These are phyloP conservation scores for Cryptococcus sp. DNA, from an alignment of 1,284 basidiomycete species.

Conservation along the genomic window DNA sequence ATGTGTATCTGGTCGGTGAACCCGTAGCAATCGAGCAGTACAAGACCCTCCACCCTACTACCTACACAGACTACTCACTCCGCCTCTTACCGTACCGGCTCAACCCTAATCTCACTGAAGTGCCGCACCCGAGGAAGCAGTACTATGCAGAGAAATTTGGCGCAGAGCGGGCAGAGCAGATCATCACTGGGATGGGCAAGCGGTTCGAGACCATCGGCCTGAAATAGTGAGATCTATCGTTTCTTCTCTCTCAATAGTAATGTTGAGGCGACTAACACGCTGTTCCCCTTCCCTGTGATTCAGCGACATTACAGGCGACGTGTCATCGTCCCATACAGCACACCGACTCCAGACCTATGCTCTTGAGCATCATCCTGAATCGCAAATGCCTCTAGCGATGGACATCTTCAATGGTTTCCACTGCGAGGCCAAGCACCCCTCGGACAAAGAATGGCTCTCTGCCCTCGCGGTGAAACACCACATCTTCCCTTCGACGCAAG, in stretches of 20 bases:
- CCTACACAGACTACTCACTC: constrained; percentile 32
- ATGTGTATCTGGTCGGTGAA: neutral
- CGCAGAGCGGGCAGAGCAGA: constrained; percentile 35
- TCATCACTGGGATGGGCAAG: constrained; percentile 37
- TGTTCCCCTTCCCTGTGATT: no score
- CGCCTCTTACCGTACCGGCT: constrained; percentile 52
- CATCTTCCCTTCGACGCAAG: constrained; percentile 41
- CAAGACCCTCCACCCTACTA: constrained; percentile 21
- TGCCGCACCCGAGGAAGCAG: constrained; percentile 34
- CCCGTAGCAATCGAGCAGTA: constrained; percentile 29
- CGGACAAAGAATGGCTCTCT: constrained; percentile 45
- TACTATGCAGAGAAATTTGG: constrained; percentile 50
- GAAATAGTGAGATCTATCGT: constrained; percentile 37
- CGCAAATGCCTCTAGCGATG: constrained; percentile 45
- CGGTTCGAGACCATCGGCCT: constrained; percentile 50
- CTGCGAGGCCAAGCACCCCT: constrained; percentile 48
- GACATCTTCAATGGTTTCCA: constrained; percentile 51
- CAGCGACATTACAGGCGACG: constrained; percentile 44
- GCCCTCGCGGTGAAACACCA: constrained; percentile 45
- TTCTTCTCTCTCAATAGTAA: constrained; percentile 3
- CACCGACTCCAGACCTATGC: constrained; percentile 51
- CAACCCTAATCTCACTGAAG: constrained; percentile 37
- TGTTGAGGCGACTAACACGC: no score
- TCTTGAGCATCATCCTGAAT: constrained; percentile 39
- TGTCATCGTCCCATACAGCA: constrained; percentile 49